These are phyloP conservation scores for Aspergillus thermomutatus DNA, from an alignment of 2,329 filamentous ascomycete genomes.

Conservation along the genomic window DNA sequence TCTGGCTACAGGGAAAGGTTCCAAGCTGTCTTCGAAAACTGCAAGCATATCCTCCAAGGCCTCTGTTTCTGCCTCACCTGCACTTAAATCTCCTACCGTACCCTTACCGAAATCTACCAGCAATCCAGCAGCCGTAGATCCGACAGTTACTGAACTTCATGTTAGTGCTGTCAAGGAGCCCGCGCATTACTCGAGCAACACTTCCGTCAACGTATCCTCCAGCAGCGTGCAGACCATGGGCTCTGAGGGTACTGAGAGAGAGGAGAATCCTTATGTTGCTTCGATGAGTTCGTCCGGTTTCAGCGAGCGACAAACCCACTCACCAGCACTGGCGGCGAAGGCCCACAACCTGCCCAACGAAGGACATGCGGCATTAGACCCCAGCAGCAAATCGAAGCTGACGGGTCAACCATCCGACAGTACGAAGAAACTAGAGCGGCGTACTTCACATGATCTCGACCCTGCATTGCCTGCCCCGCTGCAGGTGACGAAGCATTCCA, in stretches of 20 bases:
- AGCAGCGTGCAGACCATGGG: constrained; percentile 29
- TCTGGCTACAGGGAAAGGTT: constrained; percentile 26
- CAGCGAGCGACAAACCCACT: constrained; percentile 28
- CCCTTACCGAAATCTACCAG: constrained; percentile 33
- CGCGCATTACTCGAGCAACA: constrained; percentile 26
- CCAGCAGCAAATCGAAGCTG: constrained; percentile 17
- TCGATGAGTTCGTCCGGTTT: constrained; percentile 30
- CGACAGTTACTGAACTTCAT: constrained; percentile 45
- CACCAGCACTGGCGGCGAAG: constrained; percentile 33
- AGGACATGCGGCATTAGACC: constrained; percentile 16
- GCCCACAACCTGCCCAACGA: constrained; percentile 27
- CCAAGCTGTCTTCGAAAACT: constrained; percentile 41
- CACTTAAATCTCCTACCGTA: constrained; percentile 36
- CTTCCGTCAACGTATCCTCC: constrained; percentile 29
- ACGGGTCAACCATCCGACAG: constrained; percentile 20
- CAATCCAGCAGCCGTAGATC: constrained; percentile 38
- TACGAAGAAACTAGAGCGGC: constrained; percentile 27
- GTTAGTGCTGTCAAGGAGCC: constrained; percentile 36
- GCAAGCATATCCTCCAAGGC: constrained; percentile 42
- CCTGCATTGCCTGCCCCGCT: constrained; percentile 18
- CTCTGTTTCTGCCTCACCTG: constrained; percentile 35
- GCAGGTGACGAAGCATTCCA: constrained; percentile 22
- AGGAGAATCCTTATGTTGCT: constrained; percentile 26
- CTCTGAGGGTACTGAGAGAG: constrained; percentile 26
- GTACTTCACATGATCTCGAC: constrained; percentile 27